phyloP scores from a whole-genome alignment of 148 eudicot genomes.

The Talinum fruticosum region DNA sequence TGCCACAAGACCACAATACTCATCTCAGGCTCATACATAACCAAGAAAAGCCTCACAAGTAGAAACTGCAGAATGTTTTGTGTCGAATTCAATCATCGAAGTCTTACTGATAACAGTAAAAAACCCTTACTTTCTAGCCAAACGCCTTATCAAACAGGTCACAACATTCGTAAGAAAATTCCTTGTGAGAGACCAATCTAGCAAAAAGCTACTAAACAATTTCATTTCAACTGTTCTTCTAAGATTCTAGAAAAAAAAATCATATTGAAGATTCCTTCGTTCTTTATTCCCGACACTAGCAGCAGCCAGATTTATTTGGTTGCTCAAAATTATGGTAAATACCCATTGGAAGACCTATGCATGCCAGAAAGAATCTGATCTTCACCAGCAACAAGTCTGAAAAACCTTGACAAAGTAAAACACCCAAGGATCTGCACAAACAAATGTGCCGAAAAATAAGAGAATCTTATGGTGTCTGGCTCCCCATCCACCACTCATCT shows the following conservation, averaged over 20 bases:
- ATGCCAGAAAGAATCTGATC: neutral
- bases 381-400: neutral
- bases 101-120: neutral
- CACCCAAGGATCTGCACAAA: neutral
- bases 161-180: neutral
- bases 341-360: neutral
- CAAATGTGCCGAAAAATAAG: neutral
- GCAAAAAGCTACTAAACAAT: neutral
- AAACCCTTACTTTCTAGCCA: neutral
- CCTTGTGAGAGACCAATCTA: neutral
- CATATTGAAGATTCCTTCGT: no score
- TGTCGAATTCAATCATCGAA: neutral
- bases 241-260: neutral
- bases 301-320: neutral
- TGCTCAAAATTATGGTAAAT: neutral
- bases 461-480: neutral
- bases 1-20: slow-evolving; percentile 22
- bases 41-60: neutral
- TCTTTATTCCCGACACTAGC: neutral
- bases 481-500: neutral
- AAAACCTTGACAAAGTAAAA: neutral
- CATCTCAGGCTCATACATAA: neutral
- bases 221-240: neutral
- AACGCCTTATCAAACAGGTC: neutral
- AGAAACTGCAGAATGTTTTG: neutral